Base-by-base conservation (phyloP, 352 stramenopile species). In the Pythium angustatum region DNA sequence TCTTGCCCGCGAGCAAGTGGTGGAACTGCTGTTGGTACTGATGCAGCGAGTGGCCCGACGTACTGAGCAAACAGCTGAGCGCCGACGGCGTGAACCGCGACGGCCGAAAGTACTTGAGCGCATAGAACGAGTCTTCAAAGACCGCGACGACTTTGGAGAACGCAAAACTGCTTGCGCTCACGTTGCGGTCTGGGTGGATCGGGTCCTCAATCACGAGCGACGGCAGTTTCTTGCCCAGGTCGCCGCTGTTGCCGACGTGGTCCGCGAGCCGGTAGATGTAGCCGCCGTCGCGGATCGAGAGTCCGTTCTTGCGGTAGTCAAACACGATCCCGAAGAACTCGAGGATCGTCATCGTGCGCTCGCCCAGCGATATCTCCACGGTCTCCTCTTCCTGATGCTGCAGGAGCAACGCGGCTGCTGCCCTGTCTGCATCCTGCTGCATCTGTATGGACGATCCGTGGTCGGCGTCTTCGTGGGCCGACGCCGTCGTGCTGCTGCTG, bases 281-380 rank as follows among this genome's bases (percentile, higher is more conserved):
- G 27, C 87, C 87, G 38, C 85, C 85, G 43, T 96, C 83, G 24
- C 87, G 87, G 36, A 96, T 77, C n/a, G 83, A 93, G 15, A 94
- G 61, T 0, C 87, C 85, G 64, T 93, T 93, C 68, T 87, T 89
- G 56, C 75, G 75, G 64, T 93, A 94, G 71, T 96, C 80, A 61
- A 96, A 96, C 36, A 93, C 75, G 30, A 89, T 87, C 26, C 87
- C 87, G 44, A 89, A 96, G 63, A 93, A 93, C 69, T 96, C 87
- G 31, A 96, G 77, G 36, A 96, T 78, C 70, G 84, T 76, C 61
- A 92, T 68, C 36, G 81, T 88, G 56, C 91, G 82, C 38, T 85
- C 79, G 26, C 86, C 86, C 15, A 95, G 70, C 5, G 80, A 92
- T 11, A 64, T 34, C 52, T 65, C 40, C 44, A 45, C 44, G 14